These are phyloP conservation scores for Lindgomyces ingoldianus DNA, from an alignment of 495 filamentous ascomycete species.

Conservation along the genomic window DNA sequence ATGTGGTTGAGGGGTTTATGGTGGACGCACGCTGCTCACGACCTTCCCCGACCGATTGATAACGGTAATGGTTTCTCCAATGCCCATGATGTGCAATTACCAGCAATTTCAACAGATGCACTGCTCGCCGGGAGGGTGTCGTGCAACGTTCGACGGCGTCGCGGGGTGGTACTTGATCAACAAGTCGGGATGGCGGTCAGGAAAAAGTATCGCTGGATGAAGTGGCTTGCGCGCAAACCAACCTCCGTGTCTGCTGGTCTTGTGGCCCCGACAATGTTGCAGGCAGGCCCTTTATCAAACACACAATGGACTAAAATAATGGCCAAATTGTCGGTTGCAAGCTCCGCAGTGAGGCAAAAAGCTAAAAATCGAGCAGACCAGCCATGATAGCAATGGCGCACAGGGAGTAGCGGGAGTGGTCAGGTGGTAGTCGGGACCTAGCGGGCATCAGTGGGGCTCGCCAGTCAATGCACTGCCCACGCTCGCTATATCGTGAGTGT, in stretches of 20 bases:
- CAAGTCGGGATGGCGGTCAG: slow-evolving; percentile 28
- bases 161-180: slow-evolving; percentile 29
- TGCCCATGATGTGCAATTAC: slow-evolving; percentile 25
- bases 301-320: neutral
- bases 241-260: neutral
- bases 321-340: slow-evolving; percentile 7
- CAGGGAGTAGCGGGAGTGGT: slow-evolving; percentile 7
- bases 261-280: neutral
- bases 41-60: slow-evolving; percentile 92
- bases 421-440: slow-evolving; percentile 10
- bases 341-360: slow-evolving; percentile 24
- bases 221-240: neutral
- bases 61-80: slow-evolving; percentile 79
- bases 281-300: slow-evolving; percentile 20
- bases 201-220: neutral
- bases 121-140: slow-evolving; percentile 5
- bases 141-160: slow-evolving; percentile 30
- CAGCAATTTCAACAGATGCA: neutral
- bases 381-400: slow-evolving; percentile 30
- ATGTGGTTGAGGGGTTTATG: neutral
- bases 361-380: neutral
- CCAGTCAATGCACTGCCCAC: slow-evolving; percentile 32
- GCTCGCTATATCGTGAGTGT: slow-evolving; percentile 12
- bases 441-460: slow-evolving; percentile 14
- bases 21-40: slow-evolving; percentile 74